A percentile compares a stretch with the other conserved stretches of the same genome.
These are phyloP conservation scores for Petrea volubilis DNA, from an alignment of 257 asterid genomes.

Conservation along the genomic window DNA sequence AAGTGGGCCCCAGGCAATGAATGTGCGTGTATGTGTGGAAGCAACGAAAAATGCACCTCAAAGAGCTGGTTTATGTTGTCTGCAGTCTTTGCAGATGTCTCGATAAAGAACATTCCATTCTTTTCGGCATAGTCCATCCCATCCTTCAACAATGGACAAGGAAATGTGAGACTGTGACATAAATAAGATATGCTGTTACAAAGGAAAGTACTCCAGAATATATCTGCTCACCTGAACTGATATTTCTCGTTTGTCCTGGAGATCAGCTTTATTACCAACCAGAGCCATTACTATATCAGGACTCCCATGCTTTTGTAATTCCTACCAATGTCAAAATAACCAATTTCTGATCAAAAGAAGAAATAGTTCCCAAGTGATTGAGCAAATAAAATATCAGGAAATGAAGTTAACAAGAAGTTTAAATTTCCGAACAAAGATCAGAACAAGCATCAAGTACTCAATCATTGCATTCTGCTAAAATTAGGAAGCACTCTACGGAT, in stretches of 20 bases:
- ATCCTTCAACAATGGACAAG: constrained; percentile 48
- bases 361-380: background rate
- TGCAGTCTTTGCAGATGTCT: constrained; percentile 99
- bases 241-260: constrained; percentile 86
- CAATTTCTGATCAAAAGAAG: constrained; percentile 15
- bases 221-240: constrained; percentile 61
- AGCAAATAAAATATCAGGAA: background rate
- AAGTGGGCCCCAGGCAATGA: background rate
- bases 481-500: background rate
- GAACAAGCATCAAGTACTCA: background rate
- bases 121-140: constrained; percentile 85
- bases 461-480: background rate
- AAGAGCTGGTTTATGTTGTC: constrained; percentile 98
- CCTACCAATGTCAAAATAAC: constrained; percentile 42
- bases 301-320: constrained; percentile 94
- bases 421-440: background rate
- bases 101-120: constrained; percentile 97
- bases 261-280: constrained; percentile 99
- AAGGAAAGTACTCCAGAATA: background rate
- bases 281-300: constrained; percentile 96
- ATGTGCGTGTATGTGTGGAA: background rate
- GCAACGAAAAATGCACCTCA: constrained; percentile 58
- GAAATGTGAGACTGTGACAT: constrained; percentile 8
- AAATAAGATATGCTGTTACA: background rate
- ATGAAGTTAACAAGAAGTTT: too few relatives aligned